Conservation (phyloP, 352 stramenopile species). For the Phytophthora foliorum region DNA sequence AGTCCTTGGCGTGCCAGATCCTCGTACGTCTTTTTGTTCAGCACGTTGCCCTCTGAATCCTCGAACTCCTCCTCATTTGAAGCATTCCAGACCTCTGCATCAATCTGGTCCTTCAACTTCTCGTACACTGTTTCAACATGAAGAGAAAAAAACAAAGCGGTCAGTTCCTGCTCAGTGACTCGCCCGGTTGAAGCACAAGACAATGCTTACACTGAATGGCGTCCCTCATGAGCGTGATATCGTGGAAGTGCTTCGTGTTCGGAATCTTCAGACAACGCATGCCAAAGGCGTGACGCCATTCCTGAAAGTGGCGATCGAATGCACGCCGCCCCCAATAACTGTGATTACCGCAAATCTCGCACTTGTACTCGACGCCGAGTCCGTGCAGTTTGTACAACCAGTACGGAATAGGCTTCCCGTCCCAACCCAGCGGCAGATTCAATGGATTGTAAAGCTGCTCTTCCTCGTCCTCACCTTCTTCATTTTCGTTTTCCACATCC, state of each 20-base stretch:
- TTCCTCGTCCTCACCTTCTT: constrained; percentile 91
- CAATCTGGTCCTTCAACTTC: constrained; percentile 95
- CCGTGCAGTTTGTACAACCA: constrained; percentile 99
- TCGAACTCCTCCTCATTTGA: constrained; percentile 99
- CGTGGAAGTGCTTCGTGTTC: constrained; percentile 99
- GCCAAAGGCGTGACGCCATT: constrained; percentile 98
- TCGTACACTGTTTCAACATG: constrained; percentile 89
- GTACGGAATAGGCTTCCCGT: constrained; percentile 99
- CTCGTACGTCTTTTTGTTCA: constrained; percentile 98
- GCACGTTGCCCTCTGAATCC: constrained; percentile 99
- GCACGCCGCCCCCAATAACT: constrained; percentile 97
- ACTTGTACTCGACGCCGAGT: constrained; percentile 98
- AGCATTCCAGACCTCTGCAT: constrained; percentile 94
- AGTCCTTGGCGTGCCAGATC: constrained; percentile 98
- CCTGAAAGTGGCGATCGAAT: constrained; percentile 99
- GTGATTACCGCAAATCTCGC: constrained; percentile 99
- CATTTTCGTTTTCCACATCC: constrained; percentile 73
- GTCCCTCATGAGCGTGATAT: constrained; percentile 99
- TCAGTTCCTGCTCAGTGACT: constrained; percentile 3
- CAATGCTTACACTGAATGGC: constrained; percentile 79
- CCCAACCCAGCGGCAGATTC: constrained; percentile 98
- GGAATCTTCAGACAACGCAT: constrained; percentile 99
- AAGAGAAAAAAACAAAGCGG: constrained; percentile 10
- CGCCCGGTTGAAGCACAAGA: constrained; percentile 4
- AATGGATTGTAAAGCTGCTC: constrained; percentile 99